A percentile compares a stretch with the other conserved stretches of the same genome.
Conservation (phyloP, 2,329 filamentous ascomycete genomes). For the Calonectria honghensis region DNA sequence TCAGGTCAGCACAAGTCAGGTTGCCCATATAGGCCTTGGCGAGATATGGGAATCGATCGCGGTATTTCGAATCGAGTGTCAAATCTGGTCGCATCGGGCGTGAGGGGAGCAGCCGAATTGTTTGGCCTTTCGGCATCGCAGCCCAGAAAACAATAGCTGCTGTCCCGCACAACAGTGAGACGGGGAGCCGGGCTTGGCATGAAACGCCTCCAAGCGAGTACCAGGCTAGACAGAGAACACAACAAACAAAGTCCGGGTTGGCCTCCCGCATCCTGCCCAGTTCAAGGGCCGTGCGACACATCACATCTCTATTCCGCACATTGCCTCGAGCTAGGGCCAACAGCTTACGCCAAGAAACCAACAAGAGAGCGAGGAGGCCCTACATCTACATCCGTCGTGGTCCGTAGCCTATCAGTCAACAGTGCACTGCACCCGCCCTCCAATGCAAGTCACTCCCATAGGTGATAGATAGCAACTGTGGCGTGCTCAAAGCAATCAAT, state of each 20-base stretch:
- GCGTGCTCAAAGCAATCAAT: background rate
- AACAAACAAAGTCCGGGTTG: background rate
- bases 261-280: background rate
- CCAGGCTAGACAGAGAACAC: no score
- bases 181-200: background rate
- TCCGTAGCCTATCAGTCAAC: background rate
- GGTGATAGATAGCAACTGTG: background rate
- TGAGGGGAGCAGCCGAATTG: no score
- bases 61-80: background rate
- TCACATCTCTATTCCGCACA: background rate
- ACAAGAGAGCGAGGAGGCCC: background rate
- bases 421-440: background rate
- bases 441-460: background rate
- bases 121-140: background rate
- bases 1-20: background rate
- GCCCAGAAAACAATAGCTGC: background rate
- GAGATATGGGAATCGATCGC: background rate
- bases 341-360: background rate
- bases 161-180: background rate
- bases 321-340: background rate
- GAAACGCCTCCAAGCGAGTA: background rate
- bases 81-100: background rate
- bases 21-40: background rate
- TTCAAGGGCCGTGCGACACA: background rate
- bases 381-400: background rate